Percentiles rank a stretch among this genome's conserved stretches.
These are phyloP conservation scores for Globisporangium abappressorium DNA, from an alignment of 352 stramenopile species.

Conservation along the genomic window DNA sequence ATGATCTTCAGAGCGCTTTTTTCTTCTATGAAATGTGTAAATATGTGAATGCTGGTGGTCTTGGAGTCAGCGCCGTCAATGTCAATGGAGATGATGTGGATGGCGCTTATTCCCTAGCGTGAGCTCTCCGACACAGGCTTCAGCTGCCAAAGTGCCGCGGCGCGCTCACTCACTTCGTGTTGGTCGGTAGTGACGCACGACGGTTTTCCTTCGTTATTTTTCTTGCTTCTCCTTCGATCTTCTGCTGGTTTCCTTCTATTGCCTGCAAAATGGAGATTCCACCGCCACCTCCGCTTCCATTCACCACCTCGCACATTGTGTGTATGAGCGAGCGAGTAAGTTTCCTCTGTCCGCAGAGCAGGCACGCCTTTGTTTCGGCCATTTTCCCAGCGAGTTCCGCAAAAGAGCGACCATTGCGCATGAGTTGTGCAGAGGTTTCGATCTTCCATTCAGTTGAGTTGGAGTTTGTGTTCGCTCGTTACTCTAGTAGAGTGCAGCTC, in stretches of 20 bases:
- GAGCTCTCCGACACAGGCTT: neutral
- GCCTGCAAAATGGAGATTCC: neutral
- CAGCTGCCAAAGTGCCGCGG: neutral
- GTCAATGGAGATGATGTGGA: neutral
- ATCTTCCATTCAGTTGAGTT: slow-evolving; percentile 11
- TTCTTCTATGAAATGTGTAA: neutral
- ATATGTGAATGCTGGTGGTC: neutral
- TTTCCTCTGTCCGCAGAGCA: neutral
- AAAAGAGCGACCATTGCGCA: slow-evolving; percentile 7
- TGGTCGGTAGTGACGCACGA: neutral
- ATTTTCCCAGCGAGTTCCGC: slow-evolving; percentile 8
- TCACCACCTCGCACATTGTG: too few relatives aligned
- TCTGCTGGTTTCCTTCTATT: neutral
- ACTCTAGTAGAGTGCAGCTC: neutral
- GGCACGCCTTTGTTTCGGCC: slow-evolving; percentile 4
- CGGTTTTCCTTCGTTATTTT: neutral
- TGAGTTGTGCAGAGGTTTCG: neutral
- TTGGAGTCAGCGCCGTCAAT: neutral
- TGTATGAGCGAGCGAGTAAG: neutral
- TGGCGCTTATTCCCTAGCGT: neutral
- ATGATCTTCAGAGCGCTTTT: neutral
- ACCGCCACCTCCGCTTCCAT: neutral
- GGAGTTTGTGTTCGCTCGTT: neutral
- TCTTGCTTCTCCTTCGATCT: neutral
- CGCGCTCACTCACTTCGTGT: neutral